Evolutionary conservation across 208 protist genomes (phyloP).

Genomic region (Strigomonas culicis): DNA sequence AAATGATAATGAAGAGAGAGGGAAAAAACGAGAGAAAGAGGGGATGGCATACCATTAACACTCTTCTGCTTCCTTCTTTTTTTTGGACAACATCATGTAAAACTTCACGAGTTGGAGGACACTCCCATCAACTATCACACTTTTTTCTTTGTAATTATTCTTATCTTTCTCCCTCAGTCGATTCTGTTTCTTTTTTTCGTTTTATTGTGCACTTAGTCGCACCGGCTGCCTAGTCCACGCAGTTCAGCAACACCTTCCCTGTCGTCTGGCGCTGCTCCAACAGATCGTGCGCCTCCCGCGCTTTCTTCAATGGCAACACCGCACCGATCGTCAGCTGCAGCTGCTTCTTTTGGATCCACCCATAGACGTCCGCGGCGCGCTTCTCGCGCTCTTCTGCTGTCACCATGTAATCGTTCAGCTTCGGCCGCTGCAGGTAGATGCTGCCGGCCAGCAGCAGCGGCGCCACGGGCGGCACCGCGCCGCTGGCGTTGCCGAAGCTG

Average conservation of each 20-base stretch:
- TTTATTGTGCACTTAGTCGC: not conserved
- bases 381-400: constrained; percentile 32
- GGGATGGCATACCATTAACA: too few species aligned
- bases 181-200: not conserved
- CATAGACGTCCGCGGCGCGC: constrained; percentile 56
- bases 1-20: too few species aligned
- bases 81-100: too few species aligned
- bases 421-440: constrained; percentile 23
- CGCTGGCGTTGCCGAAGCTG: constrained; percentile 91
- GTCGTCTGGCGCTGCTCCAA: constrained; percentile 43
- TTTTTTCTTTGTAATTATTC: too few species aligned
- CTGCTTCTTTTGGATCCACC: constrained; percentile 40
- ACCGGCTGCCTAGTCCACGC: constrained; percentile 11
- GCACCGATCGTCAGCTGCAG: constrained; percentile 46
- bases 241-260: constrained; percentile 47
- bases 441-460: constrained; percentile 44
- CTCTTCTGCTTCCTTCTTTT: too few species aligned
- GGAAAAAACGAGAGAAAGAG: too few species aligned
- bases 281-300: constrained; percentile 49
- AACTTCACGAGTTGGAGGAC: too few species aligned
- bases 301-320: constrained; percentile 43
- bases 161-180: too few species aligned
- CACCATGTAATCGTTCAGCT: constrained; percentile 54
- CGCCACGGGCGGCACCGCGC: constrained; percentile 62
- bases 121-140: too few species aligned